Percentiles rank a stretch among this genome's conserved stretches.
Conservation (phyloP, 108 stramenopile species). For the Phaeodactylum tricornutum region DNA sequence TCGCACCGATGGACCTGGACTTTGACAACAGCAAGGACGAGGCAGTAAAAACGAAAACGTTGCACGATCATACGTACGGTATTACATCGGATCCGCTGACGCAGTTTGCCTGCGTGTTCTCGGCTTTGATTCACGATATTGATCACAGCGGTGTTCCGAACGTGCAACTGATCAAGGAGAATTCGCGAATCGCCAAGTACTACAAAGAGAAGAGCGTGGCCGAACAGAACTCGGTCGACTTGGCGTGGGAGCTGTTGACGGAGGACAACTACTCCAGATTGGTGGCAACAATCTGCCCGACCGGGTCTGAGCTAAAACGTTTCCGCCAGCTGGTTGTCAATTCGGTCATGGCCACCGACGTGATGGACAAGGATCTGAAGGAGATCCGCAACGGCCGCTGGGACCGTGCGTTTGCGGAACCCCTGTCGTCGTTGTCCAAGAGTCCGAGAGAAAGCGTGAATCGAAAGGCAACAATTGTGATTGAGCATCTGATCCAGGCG, state of each 20-base stretch:
- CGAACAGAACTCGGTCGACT: constrained; percentile 35
- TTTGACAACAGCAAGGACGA: neutral
- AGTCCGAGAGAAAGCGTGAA: no score
- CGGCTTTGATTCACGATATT: constrained; percentile 41
- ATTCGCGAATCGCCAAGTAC: constrained; percentile 20
- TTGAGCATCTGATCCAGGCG: constrained; percentile 21
- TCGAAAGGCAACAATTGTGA: constrained; percentile 4
- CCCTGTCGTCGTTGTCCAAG: neutral
- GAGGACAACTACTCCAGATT: constrained; percentile 16
- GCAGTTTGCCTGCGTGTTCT: constrained; percentile 33
- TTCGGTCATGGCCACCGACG: constrained; percentile 40
- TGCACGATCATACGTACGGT: constrained; percentile 8
- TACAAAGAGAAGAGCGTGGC: constrained; percentile 34
- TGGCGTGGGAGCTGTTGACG: constrained; percentile 28
- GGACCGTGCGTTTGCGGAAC: constrained; percentile 6
- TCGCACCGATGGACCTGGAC: neutral
- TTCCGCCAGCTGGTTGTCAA: constrained; percentile 33
- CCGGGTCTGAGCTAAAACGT: constrained; percentile 17
- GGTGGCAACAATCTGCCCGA: constrained; percentile 21
- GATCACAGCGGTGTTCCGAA: constrained; percentile 44
- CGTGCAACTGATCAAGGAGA: constrained; percentile 28
- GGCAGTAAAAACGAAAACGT: neutral
- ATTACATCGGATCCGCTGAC: constrained; percentile 24
- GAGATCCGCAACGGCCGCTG: constrained; percentile 6
- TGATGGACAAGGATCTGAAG: constrained; percentile 22